Evolutionary conservation across 805 yeast species (phyloP).

Genomic region (Zygoascus flipseniorum): DNA sequence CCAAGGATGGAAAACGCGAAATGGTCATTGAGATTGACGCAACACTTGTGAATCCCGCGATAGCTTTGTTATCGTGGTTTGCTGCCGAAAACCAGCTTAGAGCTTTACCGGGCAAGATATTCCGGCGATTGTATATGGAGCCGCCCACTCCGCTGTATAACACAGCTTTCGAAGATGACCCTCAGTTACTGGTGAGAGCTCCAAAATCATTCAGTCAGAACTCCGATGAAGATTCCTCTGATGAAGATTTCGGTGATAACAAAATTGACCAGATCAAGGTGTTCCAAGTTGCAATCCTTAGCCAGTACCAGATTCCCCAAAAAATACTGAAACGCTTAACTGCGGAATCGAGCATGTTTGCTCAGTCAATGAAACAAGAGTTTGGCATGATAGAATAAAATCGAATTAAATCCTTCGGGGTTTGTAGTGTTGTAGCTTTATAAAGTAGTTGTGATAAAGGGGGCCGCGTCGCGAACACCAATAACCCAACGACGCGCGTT

Average conservation of each 20-base stretch:
- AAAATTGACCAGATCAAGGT: slow-evolving; percentile 3
- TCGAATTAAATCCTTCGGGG: too few species aligned
- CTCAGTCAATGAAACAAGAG: neutral
- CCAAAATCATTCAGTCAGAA: neutral
- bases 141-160: slow-evolving; percentile 7
- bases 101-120: neutral
- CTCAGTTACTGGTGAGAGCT: neutral
- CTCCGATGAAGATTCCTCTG: neutral
- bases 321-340: neutral
- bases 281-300: neutral
- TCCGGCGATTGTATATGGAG: neutral
- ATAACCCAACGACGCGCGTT: neutral
- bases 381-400: neutral
- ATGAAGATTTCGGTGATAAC: slow-evolving; percentile 1
- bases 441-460: neutral
- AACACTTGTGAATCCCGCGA: slow-evolving; percentile 14
- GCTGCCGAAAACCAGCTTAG: neutral
- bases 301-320: slow-evolving; percentile 1
- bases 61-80: slow-evolving; percentile 22
- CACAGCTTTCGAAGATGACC: slow-evolving; percentile 7
- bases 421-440: neutral
- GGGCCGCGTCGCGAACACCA: neutral
- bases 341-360: neutral
- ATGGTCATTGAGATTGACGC: slow-evolving; percentile 22
- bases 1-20: slow-evolving; percentile 14